Evolutionary conservation across 2,329 filamentous ascomycete genomes (phyloP).

Genomic region (Cladophialophora carrionii): DNA sequence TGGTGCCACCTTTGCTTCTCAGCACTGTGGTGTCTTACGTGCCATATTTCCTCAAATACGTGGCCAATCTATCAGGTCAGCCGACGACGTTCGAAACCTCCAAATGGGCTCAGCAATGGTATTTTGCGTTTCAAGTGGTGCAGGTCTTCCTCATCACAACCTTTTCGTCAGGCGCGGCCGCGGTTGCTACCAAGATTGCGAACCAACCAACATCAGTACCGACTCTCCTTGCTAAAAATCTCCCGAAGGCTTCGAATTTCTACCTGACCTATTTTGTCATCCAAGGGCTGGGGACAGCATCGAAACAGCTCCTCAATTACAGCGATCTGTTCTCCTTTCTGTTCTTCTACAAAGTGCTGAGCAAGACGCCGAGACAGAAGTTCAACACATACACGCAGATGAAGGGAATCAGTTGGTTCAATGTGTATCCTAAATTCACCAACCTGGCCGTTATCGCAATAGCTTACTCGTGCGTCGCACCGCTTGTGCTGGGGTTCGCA

Average conservation of each 20-base stretch:
- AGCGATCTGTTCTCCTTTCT: constrained; percentile 58
- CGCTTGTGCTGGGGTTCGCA: constrained; percentile 80
- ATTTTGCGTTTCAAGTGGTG: constrained; percentile 73
- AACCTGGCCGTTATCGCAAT: constrained; percentile 85
- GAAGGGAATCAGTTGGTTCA: constrained; percentile 80
- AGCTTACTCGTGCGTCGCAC: constrained; percentile 84
- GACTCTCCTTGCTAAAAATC: constrained; percentile 68
- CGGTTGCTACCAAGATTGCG: constrained; percentile 67
- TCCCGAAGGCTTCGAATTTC: constrained; percentile 89
- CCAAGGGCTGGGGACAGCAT: constrained; percentile 70
- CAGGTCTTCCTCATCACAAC: constrained; percentile 91
- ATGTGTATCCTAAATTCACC: constrained; percentile 75
- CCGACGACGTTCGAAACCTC: constrained; percentile 74
- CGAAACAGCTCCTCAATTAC: constrained; percentile 47
- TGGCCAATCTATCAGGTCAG: constrained; percentile 76
- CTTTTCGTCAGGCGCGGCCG: constrained; percentile 71
- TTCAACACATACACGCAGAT: constrained; percentile 77
- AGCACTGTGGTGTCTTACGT: constrained; percentile 83
- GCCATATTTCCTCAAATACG: constrained; percentile 79
- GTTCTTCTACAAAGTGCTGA: constrained; percentile 34
- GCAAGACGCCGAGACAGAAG: constrained; percentile 71
- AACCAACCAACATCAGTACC: constrained; percentile 67
- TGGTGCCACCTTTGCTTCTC: constrained; percentile 78
- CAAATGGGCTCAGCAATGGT: constrained; percentile 85
- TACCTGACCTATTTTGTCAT: constrained; percentile 95